Conservation (phyloP, 352 stramenopile genomes). For the Phytophthora colocasiae region DNA sequence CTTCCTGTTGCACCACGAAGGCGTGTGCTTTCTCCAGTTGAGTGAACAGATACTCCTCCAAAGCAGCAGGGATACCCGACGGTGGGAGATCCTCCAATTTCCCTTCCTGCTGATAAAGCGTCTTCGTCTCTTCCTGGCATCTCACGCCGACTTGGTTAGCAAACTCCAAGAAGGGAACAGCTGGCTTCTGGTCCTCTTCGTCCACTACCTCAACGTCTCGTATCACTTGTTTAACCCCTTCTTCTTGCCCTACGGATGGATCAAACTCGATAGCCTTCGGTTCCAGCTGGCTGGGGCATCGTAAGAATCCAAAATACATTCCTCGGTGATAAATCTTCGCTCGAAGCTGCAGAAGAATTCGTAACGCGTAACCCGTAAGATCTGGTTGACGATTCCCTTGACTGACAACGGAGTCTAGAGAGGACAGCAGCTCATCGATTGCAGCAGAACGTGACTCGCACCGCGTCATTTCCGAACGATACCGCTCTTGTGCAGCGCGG, state of each 20-base stretch:
- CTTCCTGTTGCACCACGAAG: conserved; percentile 65
- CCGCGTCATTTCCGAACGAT: conserved; percentile 83
- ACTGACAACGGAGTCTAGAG: conserved; percentile 50
- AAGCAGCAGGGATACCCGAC: conserved; percentile 64
- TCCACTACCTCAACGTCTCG: conserved; percentile 52
- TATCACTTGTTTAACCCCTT: conserved; percentile 27
- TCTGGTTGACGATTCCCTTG: conserved; percentile 11
- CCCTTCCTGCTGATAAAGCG: conserved; percentile 65
- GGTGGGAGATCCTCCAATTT: conserved; percentile 72
- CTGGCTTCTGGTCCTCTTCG: conserved; percentile 40
- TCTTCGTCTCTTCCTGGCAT: conserved; percentile 65
- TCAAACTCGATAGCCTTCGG: conserved; percentile 43
- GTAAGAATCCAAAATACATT: conserved; percentile 69
- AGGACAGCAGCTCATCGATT: conserved; percentile 69
- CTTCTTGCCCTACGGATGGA: conserved; percentile 15
- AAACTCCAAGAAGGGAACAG: conserved; percentile 56
- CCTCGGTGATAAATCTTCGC: conserved; percentile 66
- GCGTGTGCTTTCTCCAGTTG: conserved; percentile 66
- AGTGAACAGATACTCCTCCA: conserved; percentile 76
- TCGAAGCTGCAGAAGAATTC: conserved; percentile 59
- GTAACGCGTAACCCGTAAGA: conserved; percentile 34
- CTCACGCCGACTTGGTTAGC: conserved; percentile 60
- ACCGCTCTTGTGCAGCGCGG: conserved; percentile 83
- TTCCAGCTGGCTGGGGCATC: conserved; percentile 60
- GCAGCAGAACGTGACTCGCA: conserved; percentile 71